A percentile compares a stretch with the other conserved stretches of the same genome.
Conservation (phyloP, 1,284 basidiomycete genomes). For the Trichosporon sp. region DNA sequence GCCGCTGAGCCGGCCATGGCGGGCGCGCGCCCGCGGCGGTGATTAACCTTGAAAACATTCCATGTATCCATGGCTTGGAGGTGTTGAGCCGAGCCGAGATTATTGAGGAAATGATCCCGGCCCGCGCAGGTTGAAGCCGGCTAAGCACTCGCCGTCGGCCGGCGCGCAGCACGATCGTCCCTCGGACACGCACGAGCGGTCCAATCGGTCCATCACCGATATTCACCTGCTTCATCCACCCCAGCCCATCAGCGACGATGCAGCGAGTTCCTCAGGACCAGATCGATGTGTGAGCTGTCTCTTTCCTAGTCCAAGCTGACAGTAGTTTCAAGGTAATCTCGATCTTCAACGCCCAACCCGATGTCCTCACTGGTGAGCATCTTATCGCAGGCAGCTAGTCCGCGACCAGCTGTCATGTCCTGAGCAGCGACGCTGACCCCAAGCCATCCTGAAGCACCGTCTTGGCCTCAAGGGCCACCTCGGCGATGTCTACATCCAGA, state of each 20-base stretch:
- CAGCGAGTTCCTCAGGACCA: conserved; percentile 1
- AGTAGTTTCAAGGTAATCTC: conserved; percentile 9
- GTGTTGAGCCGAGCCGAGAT: no score
- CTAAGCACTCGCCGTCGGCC: no score
- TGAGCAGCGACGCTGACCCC: not conserved
- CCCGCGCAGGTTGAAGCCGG: no score
- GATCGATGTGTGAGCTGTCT: conserved; percentile 6
- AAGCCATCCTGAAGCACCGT: conserved; percentile 32
- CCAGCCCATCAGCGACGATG: not conserved
- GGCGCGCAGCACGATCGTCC: no score
- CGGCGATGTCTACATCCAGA: conserved; percentile 29
- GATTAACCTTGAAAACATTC: not conserved
- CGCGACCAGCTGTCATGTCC: not conserved
- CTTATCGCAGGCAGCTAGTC: not conserved
- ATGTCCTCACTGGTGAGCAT: conserved; percentile 29
- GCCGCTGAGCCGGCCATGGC: no score
- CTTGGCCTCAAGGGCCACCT: conserved; percentile 23
- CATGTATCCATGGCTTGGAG: not conserved
- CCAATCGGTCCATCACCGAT: not conserved
- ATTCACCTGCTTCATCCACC: not conserved
- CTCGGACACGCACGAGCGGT: not conserved
- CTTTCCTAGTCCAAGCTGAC: not conserved
- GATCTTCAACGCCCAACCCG: conserved; percentile 29
- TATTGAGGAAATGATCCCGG: no score
- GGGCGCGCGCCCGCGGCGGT: no score